Percentiles rank a stretch among this genome's conserved stretches.
phyloP scores from a whole-genome alignment of 129 eudicot genomes.

The Arctium minus region DNA sequence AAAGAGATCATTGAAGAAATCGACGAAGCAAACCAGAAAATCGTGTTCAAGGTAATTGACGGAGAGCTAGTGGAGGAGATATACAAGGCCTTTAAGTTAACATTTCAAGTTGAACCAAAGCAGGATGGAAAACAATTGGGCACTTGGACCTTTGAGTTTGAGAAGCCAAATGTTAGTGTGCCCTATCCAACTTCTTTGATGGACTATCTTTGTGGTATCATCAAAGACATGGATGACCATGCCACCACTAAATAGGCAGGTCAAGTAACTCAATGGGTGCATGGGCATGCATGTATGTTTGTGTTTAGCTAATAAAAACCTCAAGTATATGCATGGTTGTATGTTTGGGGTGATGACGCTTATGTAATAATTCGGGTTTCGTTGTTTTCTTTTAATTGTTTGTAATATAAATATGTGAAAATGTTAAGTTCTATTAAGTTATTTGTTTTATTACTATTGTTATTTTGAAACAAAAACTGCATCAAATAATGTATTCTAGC shows the following conservation, averaged over 20 bases:
- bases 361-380: not conserved
- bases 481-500: not conserved
- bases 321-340: not conserved
- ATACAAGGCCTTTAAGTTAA: conserved; percentile 24
- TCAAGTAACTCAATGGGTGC: not conserved
- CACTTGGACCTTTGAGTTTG: conserved; percentile 37
- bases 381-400: not conserved
- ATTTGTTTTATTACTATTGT: too few species aligned
- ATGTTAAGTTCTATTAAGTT: not conserved
- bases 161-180: conserved; percentile 15
- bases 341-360: not conserved
- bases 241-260: not conserved
- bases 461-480: not conserved
- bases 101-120: conserved; percentile 16
- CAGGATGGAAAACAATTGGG: conserved; percentile 12
- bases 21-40: conserved; percentile 32
- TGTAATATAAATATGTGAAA: not conserved
- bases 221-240: conserved; percentile 21
- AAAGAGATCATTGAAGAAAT: conserved; percentile 25
- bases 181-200: conserved; percentile 19
- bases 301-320: not conserved
- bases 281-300: not conserved
- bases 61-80: conserved; percentile 16
- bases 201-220: conserved; percentile 14
- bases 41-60: conserved; percentile 18